Evolutionary conservation across 179 eudicot genomes (phyloP).

Genomic region (Silene noctiflora): DNA sequence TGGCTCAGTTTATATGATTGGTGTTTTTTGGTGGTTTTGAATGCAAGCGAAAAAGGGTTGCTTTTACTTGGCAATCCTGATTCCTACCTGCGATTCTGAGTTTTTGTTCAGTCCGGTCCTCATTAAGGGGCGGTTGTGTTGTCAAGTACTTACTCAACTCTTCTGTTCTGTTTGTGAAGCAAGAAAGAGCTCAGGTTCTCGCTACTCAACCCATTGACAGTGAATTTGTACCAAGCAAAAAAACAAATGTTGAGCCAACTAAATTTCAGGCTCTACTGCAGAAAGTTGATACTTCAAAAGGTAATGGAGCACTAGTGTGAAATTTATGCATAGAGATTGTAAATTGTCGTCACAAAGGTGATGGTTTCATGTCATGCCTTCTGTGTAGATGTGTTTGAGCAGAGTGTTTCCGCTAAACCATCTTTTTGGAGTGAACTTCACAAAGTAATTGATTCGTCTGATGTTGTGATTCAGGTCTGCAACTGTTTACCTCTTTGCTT

Average conservation of each 20-base stretch:
- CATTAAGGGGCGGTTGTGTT: neutral
- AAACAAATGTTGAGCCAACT: constrained; percentile 59
- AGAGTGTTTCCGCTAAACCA: constrained; percentile 43
- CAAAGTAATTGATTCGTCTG: constrained; percentile 94
- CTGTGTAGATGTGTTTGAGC: constrained; percentile 62
- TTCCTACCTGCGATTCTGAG: neutral
- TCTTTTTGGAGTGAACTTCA: constrained; percentile 87
- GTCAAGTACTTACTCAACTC: neutral
- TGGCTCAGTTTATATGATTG: neutral
- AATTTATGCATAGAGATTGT: neutral
- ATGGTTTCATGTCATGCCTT: constrained; percentile 13
- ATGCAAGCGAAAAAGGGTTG: too few relatives aligned
- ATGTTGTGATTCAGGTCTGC: constrained; percentile 92
- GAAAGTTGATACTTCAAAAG: constrained; percentile 75
- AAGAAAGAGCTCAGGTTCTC: constrained; percentile 76
- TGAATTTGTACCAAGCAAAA: constrained; percentile 78
- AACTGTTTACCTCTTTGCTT: neutral
- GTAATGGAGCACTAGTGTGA: constrained; percentile 24
- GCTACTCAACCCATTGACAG: constrained; percentile 75
- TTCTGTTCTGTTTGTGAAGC: constrained; percentile 39
- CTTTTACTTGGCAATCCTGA: neutral
- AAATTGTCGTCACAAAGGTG: neutral
- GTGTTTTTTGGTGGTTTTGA: too few relatives aligned
- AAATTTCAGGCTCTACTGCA: constrained; percentile 65
- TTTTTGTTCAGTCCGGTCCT: neutral